Conservation (phyloP, 768 basidiomycete species). For the Rhodotorula diobovata region DNA sequence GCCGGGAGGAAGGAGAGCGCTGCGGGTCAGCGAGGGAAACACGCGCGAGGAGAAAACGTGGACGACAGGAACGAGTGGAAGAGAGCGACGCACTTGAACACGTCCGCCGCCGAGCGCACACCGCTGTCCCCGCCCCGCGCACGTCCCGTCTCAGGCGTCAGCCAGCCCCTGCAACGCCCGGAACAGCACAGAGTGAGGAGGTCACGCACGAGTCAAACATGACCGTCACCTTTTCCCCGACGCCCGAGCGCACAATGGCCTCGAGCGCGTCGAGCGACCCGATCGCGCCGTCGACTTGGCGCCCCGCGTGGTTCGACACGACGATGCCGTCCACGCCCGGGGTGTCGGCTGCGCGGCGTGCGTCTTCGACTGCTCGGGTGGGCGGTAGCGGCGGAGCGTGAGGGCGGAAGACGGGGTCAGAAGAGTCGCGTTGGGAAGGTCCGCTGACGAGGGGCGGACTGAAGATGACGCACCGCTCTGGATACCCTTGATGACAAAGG, state of each 20-base stretch:
- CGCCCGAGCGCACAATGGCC: conserved; percentile 57
- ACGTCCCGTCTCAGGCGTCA: no score
- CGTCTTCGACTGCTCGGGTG: conserved; percentile 54
- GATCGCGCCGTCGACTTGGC: conserved; percentile 70
- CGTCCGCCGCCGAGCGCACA: conserved; percentile 69
- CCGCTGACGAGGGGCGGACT: no score
- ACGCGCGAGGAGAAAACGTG: no score
- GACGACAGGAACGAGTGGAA: no score
- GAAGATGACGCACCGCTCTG: conserved; percentile 11
- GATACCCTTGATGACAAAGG: conserved; percentile 57
- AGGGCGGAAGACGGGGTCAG: no score
- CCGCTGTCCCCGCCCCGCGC: conserved; percentile 49
- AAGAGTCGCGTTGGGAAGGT: no score
- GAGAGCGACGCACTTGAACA: conserved; percentile 52
- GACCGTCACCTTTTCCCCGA: conserved; percentile 62
- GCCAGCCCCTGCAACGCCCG: no score
- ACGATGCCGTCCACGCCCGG: conserved; percentile 55
- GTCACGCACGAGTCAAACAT: conserved; percentile 58
- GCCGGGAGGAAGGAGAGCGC: background rate
- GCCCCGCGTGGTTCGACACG: conserved; percentile 66
- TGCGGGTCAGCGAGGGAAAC: no score
- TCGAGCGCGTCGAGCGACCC: conserved; percentile 68
- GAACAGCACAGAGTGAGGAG: background rate
- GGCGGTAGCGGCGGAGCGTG: no score
- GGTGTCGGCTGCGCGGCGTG: conserved; percentile 63